Evolutionary conservation across 306 rosid species (phyloP), one percentile per base, ranked within the genome.

Genomic region (Prinsepia uniflora): DNA sequence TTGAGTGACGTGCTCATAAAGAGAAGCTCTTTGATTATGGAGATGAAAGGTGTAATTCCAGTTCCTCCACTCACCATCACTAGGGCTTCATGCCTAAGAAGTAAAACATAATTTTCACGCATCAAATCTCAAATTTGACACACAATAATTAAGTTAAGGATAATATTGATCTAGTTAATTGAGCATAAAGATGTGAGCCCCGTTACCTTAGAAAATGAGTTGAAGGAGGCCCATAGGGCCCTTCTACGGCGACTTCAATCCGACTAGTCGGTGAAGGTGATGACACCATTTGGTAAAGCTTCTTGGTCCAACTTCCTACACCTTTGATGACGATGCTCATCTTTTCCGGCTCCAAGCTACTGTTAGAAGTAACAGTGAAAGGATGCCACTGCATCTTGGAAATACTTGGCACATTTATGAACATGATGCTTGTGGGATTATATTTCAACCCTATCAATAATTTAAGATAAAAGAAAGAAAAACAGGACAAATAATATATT

Each of bases 381-480:
- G 98, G 98, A 80, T 93, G 97, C 97, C 97, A 93, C 52, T 93
- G 98, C 22, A 93, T 66, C 75, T 87, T 87, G 58, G 98, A 88
- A 75, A 90, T 80, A 65, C 79, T 81, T 12, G 97, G 98, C 43
- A 87, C 71, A 65, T 90, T 93, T 50, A 93, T 75, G 77, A 90
- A 90, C 81, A 87, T 70, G 5, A 81, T 62, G 84, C 97, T 90
- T 10, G 90, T 87, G 5, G 97, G 90, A 60, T 75, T 83, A 39
- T 85, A 93, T 39, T 80, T 85, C 83, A 92, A 80, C 10, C 80
- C 98, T 92, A 30, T 5, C 48, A 30, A 30, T 30, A 30, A 30
- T 30, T 3, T 3, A 22, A 65, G 39, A 50, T 39, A 69, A 47
- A 8, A 18, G 17, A 34, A 22, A 34, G 6, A 45, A 30, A 30